phyloP scores from a whole-genome alignment of 2,329 filamentous ascomycete genomes.

The Diaporthe vaccinii region DNA sequence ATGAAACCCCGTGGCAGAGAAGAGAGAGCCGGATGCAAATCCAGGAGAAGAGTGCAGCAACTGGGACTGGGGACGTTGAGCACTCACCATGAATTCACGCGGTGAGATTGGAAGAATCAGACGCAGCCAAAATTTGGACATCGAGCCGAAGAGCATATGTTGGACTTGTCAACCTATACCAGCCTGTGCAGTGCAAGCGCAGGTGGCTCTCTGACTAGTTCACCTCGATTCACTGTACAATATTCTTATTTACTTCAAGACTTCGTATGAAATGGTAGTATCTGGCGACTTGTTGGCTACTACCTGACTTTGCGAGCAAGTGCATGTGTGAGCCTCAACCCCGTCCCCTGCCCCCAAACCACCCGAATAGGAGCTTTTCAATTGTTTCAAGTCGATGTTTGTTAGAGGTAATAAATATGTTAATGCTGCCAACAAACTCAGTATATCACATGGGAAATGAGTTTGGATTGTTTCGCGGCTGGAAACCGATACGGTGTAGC shows the following conservation, averaged over 20 bases:
- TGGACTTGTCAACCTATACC: not conserved
- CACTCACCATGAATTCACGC: not conserved
- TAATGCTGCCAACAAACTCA: too few species aligned
- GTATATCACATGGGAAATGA: too few species aligned
- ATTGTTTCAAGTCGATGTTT: too few species aligned
- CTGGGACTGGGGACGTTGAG: not conserved
- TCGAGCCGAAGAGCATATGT: not conserved
- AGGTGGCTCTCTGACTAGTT: not conserved
- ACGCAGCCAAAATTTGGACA: not conserved
- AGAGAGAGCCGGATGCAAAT: conserved; percentile 29
- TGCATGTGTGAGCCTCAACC: not conserved
- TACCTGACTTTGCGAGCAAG: not conserved
- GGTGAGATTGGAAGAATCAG: not conserved
- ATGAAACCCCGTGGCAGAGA: conserved; percentile 39
- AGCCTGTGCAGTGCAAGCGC: not conserved
- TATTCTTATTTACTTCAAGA: not conserved
- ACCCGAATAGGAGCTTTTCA: too few species aligned
- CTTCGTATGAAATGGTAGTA: not conserved
- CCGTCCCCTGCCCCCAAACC: too few species aligned
- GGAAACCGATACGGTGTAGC: too few species aligned
- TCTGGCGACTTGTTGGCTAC: not conserved
- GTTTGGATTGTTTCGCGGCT: too few species aligned
- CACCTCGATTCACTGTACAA: too few species aligned
- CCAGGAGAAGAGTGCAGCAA: conserved; percentile 1
- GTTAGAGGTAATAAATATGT: too few species aligned